These are phyloP conservation scores for Lycium barbarum DNA, from an alignment of 257 asterid genomes.

Conservation along the genomic window DNA sequence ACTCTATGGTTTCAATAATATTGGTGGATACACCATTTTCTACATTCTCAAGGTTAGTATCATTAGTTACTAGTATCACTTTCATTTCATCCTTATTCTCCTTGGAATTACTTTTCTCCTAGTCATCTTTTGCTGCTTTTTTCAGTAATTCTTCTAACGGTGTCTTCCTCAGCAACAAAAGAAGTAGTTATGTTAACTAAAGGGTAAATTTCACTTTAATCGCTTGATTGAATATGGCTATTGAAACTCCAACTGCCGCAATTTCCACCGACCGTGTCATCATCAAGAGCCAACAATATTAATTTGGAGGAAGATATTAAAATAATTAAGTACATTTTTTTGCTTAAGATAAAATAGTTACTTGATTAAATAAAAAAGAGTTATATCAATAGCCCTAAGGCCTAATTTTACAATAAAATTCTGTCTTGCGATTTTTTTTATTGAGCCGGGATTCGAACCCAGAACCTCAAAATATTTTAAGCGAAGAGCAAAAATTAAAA, in stretches of 20 bases:
- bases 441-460: too few species aligned
- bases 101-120: slow-evolving; percentile 34
- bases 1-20: slow-evolving; percentile 34
- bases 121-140: slow-evolving; percentile 32
- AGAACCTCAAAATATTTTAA: too few species aligned
- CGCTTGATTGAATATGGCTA: slow-evolving; percentile 85
- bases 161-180: slow-evolving; percentile 92
- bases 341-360: too few species aligned
- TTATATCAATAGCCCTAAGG: too few species aligned
- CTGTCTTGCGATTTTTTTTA: too few species aligned
- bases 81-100: slow-evolving; percentile 31
- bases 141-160: slow-evolving; percentile 50
- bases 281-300: neutral
- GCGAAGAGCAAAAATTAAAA: too few species aligned
- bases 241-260: slow-evolving; percentile 90
- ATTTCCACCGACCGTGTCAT: slow-evolving; percentile 76
- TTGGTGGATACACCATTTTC: slow-evolving; percentile 30
- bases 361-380: too few species aligned
- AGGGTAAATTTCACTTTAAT: slow-evolving; percentile 85
- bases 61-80: slow-evolving; percentile 17
- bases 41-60: slow-evolving; percentile 26
- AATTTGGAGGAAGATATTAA: neutral
- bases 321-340: too few species aligned
- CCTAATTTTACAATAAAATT: too few species aligned
- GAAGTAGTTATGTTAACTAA: slow-evolving; percentile 94